phyloP scores from a whole-genome alignment of 352 stramenopile genomes.

The Elongisporangium anandrum region DNA sequence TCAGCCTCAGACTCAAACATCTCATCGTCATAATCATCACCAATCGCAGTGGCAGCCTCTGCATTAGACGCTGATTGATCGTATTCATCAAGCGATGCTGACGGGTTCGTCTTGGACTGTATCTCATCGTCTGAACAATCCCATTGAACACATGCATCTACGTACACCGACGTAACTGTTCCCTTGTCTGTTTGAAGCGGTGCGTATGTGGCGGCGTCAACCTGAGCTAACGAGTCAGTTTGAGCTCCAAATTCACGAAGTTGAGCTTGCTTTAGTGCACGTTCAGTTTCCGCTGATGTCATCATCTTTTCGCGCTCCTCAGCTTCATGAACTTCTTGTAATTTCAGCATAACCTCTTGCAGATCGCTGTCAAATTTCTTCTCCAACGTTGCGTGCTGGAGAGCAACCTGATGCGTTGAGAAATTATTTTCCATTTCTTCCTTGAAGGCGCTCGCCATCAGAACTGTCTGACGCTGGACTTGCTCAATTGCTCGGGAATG shows the following conservation, averaged over 20 bases:
- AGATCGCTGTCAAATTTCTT: slow-evolving; percentile 52
- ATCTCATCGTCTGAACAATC: slow-evolving; percentile 6
- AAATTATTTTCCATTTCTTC: slow-evolving; percentile 56
- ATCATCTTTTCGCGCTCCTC: slow-evolving; percentile 20
- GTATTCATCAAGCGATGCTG: neutral
- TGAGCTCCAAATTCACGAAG: slow-evolving; percentile 44
- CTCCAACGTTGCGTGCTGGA: slow-evolving; percentile 41
- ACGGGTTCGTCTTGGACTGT: neutral
- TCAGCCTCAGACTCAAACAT: neutral
- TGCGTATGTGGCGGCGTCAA: slow-evolving; percentile 39
- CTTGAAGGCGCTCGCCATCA: slow-evolving; percentile 55
- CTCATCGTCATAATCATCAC: neutral
- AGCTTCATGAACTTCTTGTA: slow-evolving; percentile 28
- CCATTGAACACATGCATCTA: slow-evolving; percentile 31
- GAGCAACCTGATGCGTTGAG: slow-evolving; percentile 34
- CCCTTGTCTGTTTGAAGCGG: slow-evolving; percentile 27
- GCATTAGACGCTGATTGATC: neutral
- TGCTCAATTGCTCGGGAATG: slow-evolving; percentile 44
- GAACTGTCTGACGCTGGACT: slow-evolving; percentile 45
- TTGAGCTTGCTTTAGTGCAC: slow-evolving; percentile 21
- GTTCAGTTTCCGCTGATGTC: slow-evolving; percentile 9
- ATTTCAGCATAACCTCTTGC: slow-evolving; percentile 27
- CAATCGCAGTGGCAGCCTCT: neutral
- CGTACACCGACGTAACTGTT: neutral
- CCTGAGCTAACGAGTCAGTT: slow-evolving; percentile 25